phyloP scores from a whole-genome alignment of 2,329 filamentous ascomycete genomes.

The Colletotrichum sublineola region DNA sequence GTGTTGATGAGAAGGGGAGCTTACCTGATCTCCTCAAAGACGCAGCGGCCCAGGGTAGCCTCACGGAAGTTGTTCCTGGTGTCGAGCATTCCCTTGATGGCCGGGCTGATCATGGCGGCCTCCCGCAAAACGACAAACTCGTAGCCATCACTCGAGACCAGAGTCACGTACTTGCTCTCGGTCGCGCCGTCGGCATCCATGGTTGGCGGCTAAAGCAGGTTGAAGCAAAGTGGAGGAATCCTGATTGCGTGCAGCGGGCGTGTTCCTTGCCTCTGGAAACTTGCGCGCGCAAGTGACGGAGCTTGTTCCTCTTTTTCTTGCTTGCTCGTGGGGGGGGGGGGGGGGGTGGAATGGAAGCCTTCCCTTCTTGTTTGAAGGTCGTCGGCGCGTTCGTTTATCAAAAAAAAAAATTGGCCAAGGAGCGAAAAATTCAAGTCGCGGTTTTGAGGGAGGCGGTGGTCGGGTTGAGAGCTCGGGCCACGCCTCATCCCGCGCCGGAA shows the following conservation, averaged over 20 bases:
- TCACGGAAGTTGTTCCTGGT: slow-evolving; percentile 77
- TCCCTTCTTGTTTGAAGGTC: slow-evolving; percentile 19
- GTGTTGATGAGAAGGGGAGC: slow-evolving; percentile 45
- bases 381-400: slow-evolving; percentile 10
- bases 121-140: slow-evolving; percentile 82
- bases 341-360: slow-evolving; percentile 10
- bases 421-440: slow-evolving; percentile 37
- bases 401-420: background rate
- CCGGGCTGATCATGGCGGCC: slow-evolving; percentile 76
- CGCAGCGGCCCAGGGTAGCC: slow-evolving; percentile 72
- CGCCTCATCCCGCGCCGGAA: slow-evolving; percentile 14
- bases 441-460: slow-evolving; percentile 38
- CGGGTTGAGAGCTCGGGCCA: slow-evolving; percentile 36
- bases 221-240: background rate
- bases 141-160: slow-evolving; percentile 81
- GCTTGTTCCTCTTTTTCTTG: background rate
- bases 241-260: background rate
- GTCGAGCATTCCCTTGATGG: slow-evolving; percentile 82
- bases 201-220: background rate
- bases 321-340: slow-evolving; percentile 4
- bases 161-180: slow-evolving; percentile 78
- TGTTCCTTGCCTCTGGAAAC: background rate
- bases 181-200: slow-evolving; percentile 36
- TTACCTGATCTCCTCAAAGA: slow-evolving; percentile 82
- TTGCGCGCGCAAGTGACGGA: background rate